Conservation (phyloP, 176 grass and related monocot genomes). For the Stipa capillata region DNA sequence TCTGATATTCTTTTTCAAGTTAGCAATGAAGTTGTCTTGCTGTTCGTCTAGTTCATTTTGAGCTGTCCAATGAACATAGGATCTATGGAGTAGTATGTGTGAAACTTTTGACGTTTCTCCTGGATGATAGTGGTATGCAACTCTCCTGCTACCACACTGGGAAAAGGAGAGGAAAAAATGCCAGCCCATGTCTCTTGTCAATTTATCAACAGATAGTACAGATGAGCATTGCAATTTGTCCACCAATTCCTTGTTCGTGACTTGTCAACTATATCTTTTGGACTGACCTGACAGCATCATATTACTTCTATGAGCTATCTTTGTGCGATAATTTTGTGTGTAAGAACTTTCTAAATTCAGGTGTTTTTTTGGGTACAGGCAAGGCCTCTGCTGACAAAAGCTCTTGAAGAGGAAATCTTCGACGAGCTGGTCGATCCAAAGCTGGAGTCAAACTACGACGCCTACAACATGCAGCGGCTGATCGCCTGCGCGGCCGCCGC, state of each 20-base stretch:
- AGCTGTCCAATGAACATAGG: not conserved
- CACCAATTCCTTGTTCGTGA: not conserved
- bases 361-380: slow-evolving; percentile 22
- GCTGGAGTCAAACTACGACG: slow-evolving; percentile 35
- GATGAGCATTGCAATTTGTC: not conserved
- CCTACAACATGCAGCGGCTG: slow-evolving; percentile 50
- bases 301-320: too few species aligned
- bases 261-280: not conserved
- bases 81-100: not conserved
- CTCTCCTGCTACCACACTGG: not conserved
- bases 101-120: not conserved
- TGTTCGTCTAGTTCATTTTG: not conserved
- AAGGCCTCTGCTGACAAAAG: slow-evolving; percentile 43
- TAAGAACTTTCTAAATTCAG: not conserved
- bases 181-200: not conserved
- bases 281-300: not conserved
- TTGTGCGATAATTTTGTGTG: not conserved
- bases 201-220: not conserved
- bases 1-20: not conserved
- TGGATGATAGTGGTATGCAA: not conserved
- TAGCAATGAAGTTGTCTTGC: not conserved
- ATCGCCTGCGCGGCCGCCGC: slow-evolving; percentile 64
- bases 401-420: slow-evolving; percentile 10
- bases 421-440: slow-evolving; percentile 44
- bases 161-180: too few species aligned